Evolutionary conservation across 352 stramenopile genomes (phyloP).

Genomic region (Phytopythium chamaehyphon): DNA sequence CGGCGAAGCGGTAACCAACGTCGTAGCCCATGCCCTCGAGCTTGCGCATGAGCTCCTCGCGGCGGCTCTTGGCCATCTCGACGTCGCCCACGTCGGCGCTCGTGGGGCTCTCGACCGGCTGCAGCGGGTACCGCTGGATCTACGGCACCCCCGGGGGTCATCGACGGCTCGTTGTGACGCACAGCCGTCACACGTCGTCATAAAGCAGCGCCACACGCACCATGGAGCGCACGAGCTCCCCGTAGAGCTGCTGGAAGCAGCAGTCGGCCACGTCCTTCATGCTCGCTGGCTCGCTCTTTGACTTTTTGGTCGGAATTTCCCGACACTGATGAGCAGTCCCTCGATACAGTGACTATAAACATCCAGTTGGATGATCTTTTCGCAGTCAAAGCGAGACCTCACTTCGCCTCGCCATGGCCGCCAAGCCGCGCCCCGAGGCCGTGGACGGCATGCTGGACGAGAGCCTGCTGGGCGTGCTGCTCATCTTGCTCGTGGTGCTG

Average conservation of each 20-base stretch:
- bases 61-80: slow-evolving; percentile 51
- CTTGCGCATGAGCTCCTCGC: slow-evolving; percentile 75
- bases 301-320: no score
- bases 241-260: slow-evolving; percentile 87
- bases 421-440: slow-evolving; percentile 37
- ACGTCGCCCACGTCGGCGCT: slow-evolving; percentile 21
- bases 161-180: no score
- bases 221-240: slow-evolving; percentile 83
- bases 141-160: slow-evolving; percentile 12
- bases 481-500: slow-evolving; percentile 68
- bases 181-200: no score
- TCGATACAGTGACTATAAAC: no score
- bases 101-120: slow-evolving; percentile 14
- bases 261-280: slow-evolving; percentile 86
- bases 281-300: no score
- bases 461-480: slow-evolving; percentile 59
- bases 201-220: slow-evolving; percentile 20
- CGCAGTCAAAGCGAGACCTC: neutral
- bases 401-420: slow-evolving; percentile 11
- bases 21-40: slow-evolving; percentile 86
- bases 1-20: slow-evolving; percentile 80
- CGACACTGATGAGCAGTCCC: no score
- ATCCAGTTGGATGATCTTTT: neutral
- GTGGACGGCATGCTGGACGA: slow-evolving; percentile 61
- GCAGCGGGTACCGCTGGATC: slow-evolving; percentile 62